A percentile compares a stretch with the other conserved stretches of the same genome.
phyloP scores from a whole-genome alignment of 306 rosid species.

The Crotalaria pallida region DNA sequence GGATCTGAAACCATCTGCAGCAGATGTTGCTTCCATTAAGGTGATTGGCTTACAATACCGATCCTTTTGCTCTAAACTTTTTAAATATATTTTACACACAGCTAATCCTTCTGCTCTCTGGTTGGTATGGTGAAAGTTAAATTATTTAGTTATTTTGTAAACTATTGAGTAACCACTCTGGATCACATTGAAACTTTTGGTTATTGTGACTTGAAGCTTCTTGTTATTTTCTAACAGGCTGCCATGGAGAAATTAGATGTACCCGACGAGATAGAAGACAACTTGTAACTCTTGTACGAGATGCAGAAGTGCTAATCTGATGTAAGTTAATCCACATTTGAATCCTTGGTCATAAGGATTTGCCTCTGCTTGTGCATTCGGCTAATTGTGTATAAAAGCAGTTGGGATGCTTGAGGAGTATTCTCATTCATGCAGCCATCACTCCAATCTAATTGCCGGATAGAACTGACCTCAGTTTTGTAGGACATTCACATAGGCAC shows the following conservation, averaged over 20 bases:
- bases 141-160: background rate
- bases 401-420: constrained; percentile 20
- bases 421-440: constrained; percentile 16
- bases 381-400: constrained; percentile 30
- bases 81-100: background rate
- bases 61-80: background rate
- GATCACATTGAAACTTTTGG: background rate
- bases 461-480: constrained; percentile 39
- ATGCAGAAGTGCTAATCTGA: constrained; percentile 17
- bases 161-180: background rate
- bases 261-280: constrained; percentile 84
- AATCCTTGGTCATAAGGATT: constrained; percentile 16
- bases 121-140: constrained; percentile 8
- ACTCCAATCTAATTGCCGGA: constrained; percentile 18
- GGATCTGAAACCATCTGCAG: constrained; percentile 94
- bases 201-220: background rate
- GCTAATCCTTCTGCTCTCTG: background rate
- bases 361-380: constrained; percentile 45
- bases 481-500: constrained; percentile 38
- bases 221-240: constrained; percentile 49
- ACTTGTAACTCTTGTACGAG: constrained; percentile 34
- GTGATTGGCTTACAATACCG: constrained; percentile 31
- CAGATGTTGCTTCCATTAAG: constrained; percentile 95
- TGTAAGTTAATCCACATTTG: constrained; percentile 20
- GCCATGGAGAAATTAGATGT: constrained; percentile 86